Conservation (phyloP, 352 stramenopile genomes). For the Pythium aquatile region DNA sequence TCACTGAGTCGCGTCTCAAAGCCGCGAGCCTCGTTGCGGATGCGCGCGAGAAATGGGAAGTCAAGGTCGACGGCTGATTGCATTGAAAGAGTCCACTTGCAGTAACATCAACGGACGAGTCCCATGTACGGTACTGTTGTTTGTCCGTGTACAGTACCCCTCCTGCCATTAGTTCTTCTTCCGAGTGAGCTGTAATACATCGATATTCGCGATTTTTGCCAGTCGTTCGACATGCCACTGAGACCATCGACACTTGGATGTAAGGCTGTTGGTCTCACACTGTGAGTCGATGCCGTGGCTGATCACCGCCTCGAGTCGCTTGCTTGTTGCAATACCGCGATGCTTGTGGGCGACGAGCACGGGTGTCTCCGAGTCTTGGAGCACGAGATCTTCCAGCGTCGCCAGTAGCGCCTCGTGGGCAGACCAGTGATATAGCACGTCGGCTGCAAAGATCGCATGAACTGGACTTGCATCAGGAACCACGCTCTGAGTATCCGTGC, state of each 20-base stretch:
- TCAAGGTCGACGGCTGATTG: constrained; percentile 16
- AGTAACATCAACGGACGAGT: background rate
- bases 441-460: constrained; percentile 41
- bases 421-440: constrained; percentile 68
- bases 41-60: constrained; percentile 23
- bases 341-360: constrained; percentile 60
- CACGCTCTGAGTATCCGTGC: constrained; percentile 1
- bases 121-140: background rate
- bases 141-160: background rate
- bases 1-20: constrained; percentile 26
- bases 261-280: background rate
- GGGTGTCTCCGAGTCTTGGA: background rate
- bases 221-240: constrained; percentile 28
- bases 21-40: constrained; percentile 25
- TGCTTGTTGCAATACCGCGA: constrained; percentile 31
- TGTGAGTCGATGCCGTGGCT: background rate
- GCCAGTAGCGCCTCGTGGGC: constrained; percentile 41
- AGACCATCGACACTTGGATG: constrained; percentile 26
- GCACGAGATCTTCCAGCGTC: constrained; percentile 30
- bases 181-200: constrained; percentile 30
- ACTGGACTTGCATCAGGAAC: background rate
- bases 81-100: background rate
- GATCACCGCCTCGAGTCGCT: constrained; percentile 32
- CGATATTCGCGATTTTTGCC: constrained; percentile 21
- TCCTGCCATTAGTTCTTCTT: background rate